phyloP scores from a whole-genome alignment of 768 basidiomycete genomes.

The Pulveroboletus frians region DNA sequence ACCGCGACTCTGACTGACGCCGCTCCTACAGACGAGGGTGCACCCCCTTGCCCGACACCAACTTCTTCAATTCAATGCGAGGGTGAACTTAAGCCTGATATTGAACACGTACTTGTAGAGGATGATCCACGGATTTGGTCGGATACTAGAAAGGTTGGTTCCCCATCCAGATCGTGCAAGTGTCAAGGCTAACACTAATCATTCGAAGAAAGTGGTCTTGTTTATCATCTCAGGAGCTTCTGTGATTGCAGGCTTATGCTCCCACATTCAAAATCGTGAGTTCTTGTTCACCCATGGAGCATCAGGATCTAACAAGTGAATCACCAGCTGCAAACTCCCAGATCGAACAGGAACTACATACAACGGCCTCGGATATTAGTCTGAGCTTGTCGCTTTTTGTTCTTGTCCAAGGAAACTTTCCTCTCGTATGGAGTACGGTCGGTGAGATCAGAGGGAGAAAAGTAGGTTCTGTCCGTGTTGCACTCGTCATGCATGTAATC shows the following conservation, averaged over 20 bases:
- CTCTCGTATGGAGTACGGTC: constrained; percentile 30
- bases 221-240: constrained; percentile 26
- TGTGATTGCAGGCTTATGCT: constrained; percentile 22
- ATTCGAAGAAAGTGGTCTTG: constrained; percentile 16
- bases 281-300: neutral
- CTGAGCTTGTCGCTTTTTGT: constrained; percentile 66
- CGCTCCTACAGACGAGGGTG: neutral
- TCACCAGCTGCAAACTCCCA: constrained; percentile 58
- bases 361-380: constrained; percentile 59
- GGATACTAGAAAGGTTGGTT: constrained; percentile 47
- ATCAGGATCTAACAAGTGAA: neutral
- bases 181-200: neutral
- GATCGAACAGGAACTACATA: constrained; percentile 58
- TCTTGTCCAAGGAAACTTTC: constrained; percentile 51
- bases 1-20: neutral
- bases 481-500: neutral
- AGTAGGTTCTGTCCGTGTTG: constrained; percentile 22
- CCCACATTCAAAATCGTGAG: constrained; percentile 27
- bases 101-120: constrained; percentile 40
- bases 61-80: neutral
- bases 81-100: constrained; percentile 22
- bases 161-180: neutral
- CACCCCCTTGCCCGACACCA: too few species aligned
- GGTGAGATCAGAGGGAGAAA: constrained; percentile 67
- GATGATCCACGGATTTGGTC: constrained; percentile 67